Percentiles rank a stretch among this genome's conserved stretches.
Evolutionary conservation across 2,329 filamentous ascomycete species (phyloP).

Genomic region (Aspergillus intermedius): DNA sequence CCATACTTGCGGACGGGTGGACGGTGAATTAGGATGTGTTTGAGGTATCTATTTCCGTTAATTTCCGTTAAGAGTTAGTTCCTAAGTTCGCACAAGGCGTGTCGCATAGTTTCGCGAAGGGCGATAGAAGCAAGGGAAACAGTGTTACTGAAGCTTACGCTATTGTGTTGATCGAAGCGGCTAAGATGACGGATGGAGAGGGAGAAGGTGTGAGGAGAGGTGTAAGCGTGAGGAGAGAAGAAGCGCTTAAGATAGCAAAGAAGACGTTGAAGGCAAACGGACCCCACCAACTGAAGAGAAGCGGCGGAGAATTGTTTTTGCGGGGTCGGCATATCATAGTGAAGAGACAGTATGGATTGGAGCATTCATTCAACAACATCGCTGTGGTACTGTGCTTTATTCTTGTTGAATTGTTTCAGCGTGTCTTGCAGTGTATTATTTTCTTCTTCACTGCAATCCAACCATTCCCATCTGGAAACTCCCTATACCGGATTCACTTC

Average conservation of each 20-base stretch:
- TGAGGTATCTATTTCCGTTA: neutral
- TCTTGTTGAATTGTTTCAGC: too few relatives aligned
- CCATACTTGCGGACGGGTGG: neutral
- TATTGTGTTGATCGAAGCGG: neutral
- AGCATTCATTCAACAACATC: too few relatives aligned
- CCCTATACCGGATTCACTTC: neutral
- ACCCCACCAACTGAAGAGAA: conserved; percentile 18
- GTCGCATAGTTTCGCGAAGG: neutral
- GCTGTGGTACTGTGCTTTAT: too few relatives aligned
- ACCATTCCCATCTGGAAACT: neutral
- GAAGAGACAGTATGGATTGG: too few relatives aligned
- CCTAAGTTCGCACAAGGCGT: neutral
- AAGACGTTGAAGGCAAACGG: conserved; percentile 1
- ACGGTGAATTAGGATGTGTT: neutral
- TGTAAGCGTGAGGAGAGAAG: conserved; percentile 1
- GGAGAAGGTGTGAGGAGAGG: neutral
- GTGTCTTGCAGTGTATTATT: too few relatives aligned
- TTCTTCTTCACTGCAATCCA: neutral
- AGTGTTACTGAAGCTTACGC: too few relatives aligned
- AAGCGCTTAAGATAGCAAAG: conserved; percentile 3
- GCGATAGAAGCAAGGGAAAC: too few relatives aligned
- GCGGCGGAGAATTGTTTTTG: conserved; percentile 34
- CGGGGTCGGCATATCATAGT: conserved; percentile 9
- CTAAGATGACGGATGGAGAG: neutral
- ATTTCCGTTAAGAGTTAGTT: neutral